Evolutionary conservation across 2,329 filamentous ascomycete species (phyloP).

Genomic region (Mycocentrospora acerina): DNA sequence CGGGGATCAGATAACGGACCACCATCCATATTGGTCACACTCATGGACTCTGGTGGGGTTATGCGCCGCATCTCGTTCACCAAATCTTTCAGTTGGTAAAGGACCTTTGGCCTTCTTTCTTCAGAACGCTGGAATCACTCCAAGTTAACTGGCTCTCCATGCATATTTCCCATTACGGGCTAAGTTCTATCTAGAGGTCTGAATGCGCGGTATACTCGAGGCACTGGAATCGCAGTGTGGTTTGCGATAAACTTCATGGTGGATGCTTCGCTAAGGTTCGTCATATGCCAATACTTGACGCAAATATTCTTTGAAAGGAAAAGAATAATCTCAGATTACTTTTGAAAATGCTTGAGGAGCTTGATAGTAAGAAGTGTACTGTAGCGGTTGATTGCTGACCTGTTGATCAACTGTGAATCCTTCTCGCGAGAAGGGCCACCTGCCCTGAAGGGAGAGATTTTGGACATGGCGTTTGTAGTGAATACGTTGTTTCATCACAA

Average conservation of each 20-base stretch:
- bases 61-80: conserved; percentile 20
- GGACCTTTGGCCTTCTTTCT: conserved; percentile 9
- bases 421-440: not conserved
- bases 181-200: conserved; percentile 42
- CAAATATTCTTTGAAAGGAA: conserved; percentile 3
- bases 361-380: conserved; percentile 9
- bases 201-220: conserved; percentile 50
- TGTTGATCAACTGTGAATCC: conserved; percentile 3
- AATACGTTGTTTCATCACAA: no score
- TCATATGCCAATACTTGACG: conserved; percentile 2
- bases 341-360: conserved; percentile 5
- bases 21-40: conserved; percentile 14
- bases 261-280: conserved; percentile 4
- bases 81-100: conserved; percentile 17
- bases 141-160: conserved; percentile 24
- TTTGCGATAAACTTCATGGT: conserved; percentile 45
- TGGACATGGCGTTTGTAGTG: conserved; percentile 4
- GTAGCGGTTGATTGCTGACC: conserved; percentile 2
- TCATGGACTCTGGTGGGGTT: conserved; percentile 7
- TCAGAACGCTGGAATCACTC: conserved; percentile 16
- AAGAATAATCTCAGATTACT: conserved; percentile 1
- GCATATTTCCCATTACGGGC: conserved; percentile 50
- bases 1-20: conserved; percentile 30
- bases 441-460: not conserved
- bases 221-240: conserved; percentile 50